Base-by-base conservation (phyloP, 768 basidiomycete species). In the Tubosaeta sp. region DNA sequence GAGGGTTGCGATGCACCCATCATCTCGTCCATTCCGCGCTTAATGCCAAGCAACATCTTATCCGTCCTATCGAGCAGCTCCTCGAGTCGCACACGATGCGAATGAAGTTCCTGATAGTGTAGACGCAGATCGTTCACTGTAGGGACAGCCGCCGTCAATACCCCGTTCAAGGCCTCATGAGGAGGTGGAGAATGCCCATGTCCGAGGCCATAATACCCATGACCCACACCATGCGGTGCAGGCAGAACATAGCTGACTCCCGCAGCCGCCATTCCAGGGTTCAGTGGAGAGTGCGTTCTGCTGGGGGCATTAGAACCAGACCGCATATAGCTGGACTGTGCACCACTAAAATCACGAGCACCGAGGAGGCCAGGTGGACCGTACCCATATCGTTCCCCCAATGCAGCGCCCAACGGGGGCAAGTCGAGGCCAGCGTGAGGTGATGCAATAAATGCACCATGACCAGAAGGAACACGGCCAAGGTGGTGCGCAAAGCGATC, bases 51-150 rank as follows among this genome's bases (percentile, higher is more conserved):
- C 77, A 92, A 82, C 71, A 92, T 68, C 65, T 78, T 70, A 49
- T 91, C 86, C 60, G 89, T 92, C 70, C 76, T 80, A 58, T 84
- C 79, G 53, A 90, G 68, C 81, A 92, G 76, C 64, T 88, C 88
- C 68, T 89, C 80, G 71, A 86, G 73, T 65, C 77, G 72, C 61
- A 72, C 72, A 68, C 82, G 81, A 63, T 87, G 78, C 60, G 84
- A 81, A 5, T 72, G 69, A 49, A 93, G 74, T 60, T 84, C 78
- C 17, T 70, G 59, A 60, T 88, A 90, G 65, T 91, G 90, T 50
- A 81, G 73, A 67, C 86, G 86, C 56, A 92, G 70, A 57, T 92
- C 91, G 7, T 61, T 62, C 46, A 78, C 60, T 14, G 80, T 82
- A 44, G 79, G 79, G 14, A 80, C 47, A 25, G 50, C 39, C 7